Percentiles rank a stretch among this genome's conserved stretches.
Conservation (phyloP, 1,139 yeast species). For the Debaryomyces sp. region DNA sequence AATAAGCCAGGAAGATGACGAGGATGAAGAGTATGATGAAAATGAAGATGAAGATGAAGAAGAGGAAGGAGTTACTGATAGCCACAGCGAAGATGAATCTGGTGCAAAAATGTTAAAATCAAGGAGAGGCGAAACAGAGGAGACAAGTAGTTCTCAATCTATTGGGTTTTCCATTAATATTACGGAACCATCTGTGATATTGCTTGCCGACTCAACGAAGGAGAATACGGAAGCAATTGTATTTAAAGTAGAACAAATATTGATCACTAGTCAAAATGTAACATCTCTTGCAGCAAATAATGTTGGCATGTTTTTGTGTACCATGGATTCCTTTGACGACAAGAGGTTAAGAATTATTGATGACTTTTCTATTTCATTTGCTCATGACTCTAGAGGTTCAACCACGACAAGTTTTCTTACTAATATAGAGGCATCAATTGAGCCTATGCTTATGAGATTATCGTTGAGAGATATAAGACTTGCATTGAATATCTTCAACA, state of each 20-base stretch:
- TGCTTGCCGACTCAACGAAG: slow-evolving; percentile 78
- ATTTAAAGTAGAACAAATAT: slow-evolving; percentile 79
- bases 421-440: slow-evolving; percentile 69
- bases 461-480: slow-evolving; percentile 86
- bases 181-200: slow-evolving; percentile 72
- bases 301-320: slow-evolving; percentile 83
- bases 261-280: slow-evolving; percentile 69
- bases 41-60: neutral
- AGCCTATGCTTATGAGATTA: slow-evolving; percentile 77
- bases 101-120: neutral
- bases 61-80: neutral
- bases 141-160: slow-evolving; percentile 3
- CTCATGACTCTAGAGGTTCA: slow-evolving; percentile 73
- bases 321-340: slow-evolving; percentile 67
- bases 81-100: neutral
- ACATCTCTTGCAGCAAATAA: slow-evolving; percentile 71
- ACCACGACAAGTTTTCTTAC: slow-evolving; percentile 60
- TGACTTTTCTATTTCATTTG: slow-evolving; percentile 80
- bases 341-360: slow-evolving; percentile 75
- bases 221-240: slow-evolving; percentile 84
- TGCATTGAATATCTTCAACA: slow-evolving; percentile 72
- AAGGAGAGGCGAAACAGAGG: neutral
- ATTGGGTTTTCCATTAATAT: slow-evolving; percentile 68
- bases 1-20: slow-evolving; percentile 16
- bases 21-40: slow-evolving; percentile 11